Base-by-base conservation (phyloP, 2,329 filamentous ascomycete species). In the Verticillium albo-atrum region DNA sequence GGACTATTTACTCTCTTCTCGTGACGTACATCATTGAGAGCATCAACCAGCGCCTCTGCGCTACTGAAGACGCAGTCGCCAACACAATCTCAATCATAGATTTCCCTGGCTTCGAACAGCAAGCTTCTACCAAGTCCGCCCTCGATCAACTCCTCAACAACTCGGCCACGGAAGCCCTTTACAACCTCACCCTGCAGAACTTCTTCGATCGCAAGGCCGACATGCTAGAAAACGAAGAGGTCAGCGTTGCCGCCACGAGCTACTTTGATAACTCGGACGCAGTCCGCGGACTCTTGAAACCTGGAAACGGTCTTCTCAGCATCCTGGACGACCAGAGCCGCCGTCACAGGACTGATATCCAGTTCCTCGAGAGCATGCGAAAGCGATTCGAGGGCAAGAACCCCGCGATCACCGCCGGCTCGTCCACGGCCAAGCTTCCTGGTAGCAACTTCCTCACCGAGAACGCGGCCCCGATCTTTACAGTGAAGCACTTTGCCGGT, bases 201-300 rank as follows among this genome's bases (percentile, higher is more conserved):
- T 98, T 99, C 77, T 99, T 98, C 72, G 93, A 97, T 70, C 88
- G 89, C 66, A 96, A 95, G 74, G 92, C 93, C 0, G 94, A 98
- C 63, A 86, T 96, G 76, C 82, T 99, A 25, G 95, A 99, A 70
- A 92, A 89, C 1, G 95, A 99, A 72, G 95, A 99, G 71, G 91
- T 99, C 35, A 87, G 82, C 32, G 91, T 99, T 3, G 85, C 93
- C 2, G 89, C 93, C 1, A 97, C 94, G 0, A 97, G 92, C 77
- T 99, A 98, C 74, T 99, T 97, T 67, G 95, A 99, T 75, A 99
- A 98, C 74, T 92, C 91, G 0, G 95, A 98, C 72, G 92, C 94
- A 10, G 92, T 97, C 62, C 92, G 90, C 68, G 94, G 92, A 14
- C 82, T 99, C 32, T 79, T 99, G 58, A 99, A 98, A 77, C 83